Base-by-base conservation (phyloP, 2,329 filamentous ascomycete species). In the Fusarium globosum region DNA sequence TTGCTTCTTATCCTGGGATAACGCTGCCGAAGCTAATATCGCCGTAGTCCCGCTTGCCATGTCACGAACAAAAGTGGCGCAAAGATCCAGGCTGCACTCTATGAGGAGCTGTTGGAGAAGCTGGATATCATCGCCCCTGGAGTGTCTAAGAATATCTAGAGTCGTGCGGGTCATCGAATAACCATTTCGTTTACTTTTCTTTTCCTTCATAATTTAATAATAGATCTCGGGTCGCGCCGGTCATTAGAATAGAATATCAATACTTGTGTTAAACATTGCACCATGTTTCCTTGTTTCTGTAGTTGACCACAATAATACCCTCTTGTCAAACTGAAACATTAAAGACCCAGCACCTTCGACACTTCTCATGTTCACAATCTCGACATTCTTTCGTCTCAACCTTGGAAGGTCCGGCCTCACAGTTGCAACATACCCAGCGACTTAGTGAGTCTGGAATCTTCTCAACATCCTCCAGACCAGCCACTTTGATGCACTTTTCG, bases 1-100 rank as follows among this genome's bases (percentile, higher is more conserved):
- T 42, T 21, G 0, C n/a, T 9, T 9, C 14, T 15, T 7, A 42
- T 42, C 14, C 14, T 8, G 7, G 9, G 21, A 21, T 7, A 15
- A 14, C 14, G 4, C 11, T n/a, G 13, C 1, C 20, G 1, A 10
- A 16, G 30, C 35, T 52, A 48, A 60, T 1, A 2, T 15, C 2
- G 26, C 1, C 6, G 3, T 28, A 76, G 79, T 0, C 78, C 80
- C 36, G 59, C 79, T 38, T 73, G 65, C 6, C 69, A 80, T 65
- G 82, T 84, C 1, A 80, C 78, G 18, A 80, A 78, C 41, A 67
- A 79, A 38, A 76, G 77, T 55, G 82, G 83, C 1, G 53, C 63
- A 28, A 57, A 76, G 45, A 72, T 74, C 2, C 82, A 83, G 58
- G 71, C 68, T 42, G 78, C 71, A 7, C 75, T 84, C 4, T 81